Base-by-base conservation (phyloP, 140 eudicot species). In the Ambrosia hybrid region DNA sequence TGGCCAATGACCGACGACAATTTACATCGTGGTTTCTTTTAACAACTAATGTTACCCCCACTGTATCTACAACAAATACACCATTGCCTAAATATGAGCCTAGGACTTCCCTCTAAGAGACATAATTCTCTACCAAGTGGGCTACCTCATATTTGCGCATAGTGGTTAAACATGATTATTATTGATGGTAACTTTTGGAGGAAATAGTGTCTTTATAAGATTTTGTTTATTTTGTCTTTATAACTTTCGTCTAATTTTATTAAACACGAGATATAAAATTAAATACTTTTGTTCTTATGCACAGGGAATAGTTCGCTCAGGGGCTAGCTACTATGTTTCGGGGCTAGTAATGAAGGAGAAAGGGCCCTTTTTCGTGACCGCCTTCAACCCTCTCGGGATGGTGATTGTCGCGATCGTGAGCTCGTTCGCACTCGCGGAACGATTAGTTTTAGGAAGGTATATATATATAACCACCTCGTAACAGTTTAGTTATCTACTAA, bases 351-450 rank as follows among this genome's bases (percentile, higher is more conserved):
- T 85, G 91, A 82, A 75, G 73, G 79, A 76, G 49, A 85, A 71
- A 57, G 91, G 91, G 61, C 91, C 91, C 3, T 82, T 85, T 71
- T 85, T 85, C 8, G 83, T 85, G 36, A 83, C 88, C 0, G 83
- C 87, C 3, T 85, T 85, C 56, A 83, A 80, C 69, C 91, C 91
- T 14, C 68, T 85, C 39, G 80, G 88, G 67, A 83, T 83, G 91
- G 85, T 85, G 60, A 73, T 85, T 9, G 91, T 85, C 37, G 91
- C 91, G 6, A 43, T 83, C 55, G 65, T 85, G 46, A 79, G 91
- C 70, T 83, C 85, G 60, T 73, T 83, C 51, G 64, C 79, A 5
- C 68, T 85, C 9, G 83, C 79, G 0, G 91, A 85, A 46, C 79
- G 68, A 63, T 51, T 85, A 79, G 71, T 73, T 37, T 55, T 85